Percentiles rank a stretch among this genome's conserved stretches.
phyloP scores from a whole-genome alignment of 768 basidiomycete species.

The Kwoniella bestiolae region DNA sequence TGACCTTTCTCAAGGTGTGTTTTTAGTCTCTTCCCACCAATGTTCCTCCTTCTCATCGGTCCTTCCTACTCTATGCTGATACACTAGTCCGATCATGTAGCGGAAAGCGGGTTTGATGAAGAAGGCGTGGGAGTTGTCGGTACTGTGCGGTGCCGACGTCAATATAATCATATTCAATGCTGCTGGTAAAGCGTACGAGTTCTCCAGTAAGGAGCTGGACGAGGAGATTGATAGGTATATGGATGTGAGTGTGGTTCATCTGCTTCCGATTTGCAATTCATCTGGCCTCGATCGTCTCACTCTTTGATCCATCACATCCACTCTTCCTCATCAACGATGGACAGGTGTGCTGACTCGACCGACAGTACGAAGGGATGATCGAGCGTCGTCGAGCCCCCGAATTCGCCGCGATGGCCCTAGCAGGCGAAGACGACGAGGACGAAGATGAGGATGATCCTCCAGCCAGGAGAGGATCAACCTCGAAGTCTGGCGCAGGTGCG shows the following conservation, averaged over 20 bases:
- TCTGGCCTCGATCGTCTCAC: neutral
- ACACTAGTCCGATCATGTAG: slow-evolving; percentile 14
- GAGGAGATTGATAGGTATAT: slow-evolving; percentile 50
- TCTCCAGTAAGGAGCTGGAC: slow-evolving; percentile 53
- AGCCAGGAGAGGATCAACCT: slow-evolving; percentile 2
- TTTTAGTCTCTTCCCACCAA: neutral
- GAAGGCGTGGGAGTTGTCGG: slow-evolving; percentile 57
- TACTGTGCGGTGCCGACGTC: slow-evolving; percentile 55
- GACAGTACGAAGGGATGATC: slow-evolving; percentile 54
- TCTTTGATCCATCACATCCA: no score
- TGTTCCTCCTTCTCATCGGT: neutral
- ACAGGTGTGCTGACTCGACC: neutral
- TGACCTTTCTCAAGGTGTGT: slow-evolving; percentile 56
- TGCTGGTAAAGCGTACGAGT: slow-evolving; percentile 54
- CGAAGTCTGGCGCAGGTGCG: neutral
- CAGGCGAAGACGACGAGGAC: slow-evolving; percentile 53
- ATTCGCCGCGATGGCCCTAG: slow-evolving; percentile 51
- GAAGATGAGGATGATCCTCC: slow-evolving; percentile 44
- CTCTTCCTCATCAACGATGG: no score
- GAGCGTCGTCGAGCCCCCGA: slow-evolving; percentile 53
- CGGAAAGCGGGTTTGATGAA: slow-evolving; percentile 58
- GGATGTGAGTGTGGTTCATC: slow-evolving; percentile 38
- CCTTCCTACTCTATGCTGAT: neutral
- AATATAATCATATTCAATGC: slow-evolving; percentile 55
- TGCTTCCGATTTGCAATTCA: neutral